Evolutionary conservation across 371 early-diverging fungal genomes (phyloP), one percentile per base, ranked within the genome.

Genomic region (Syncephalastrum monosporum): DNA sequence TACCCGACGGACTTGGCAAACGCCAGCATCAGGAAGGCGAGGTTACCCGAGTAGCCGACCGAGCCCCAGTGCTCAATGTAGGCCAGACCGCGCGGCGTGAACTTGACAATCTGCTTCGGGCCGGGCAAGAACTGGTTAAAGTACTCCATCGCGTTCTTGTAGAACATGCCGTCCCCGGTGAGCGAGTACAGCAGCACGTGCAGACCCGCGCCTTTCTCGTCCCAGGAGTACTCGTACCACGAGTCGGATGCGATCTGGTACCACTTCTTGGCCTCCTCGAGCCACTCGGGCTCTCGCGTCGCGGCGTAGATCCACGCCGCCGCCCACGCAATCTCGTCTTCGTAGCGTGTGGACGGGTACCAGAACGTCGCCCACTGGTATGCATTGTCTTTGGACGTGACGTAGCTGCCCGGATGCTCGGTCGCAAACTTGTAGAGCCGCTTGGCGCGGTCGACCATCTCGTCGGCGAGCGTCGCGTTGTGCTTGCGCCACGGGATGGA

Each of bases 11-110:
- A 23, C 47, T 80, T 75, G 15, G 82, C 81, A 60, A 77, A 73
- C 0, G 72, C 78, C 65, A 82, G 38, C 82, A 76, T 76, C 52
- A 81, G 57, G 55, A 75, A 75, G 3, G 79, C 81, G 0, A 74
- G 71, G 42, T 81, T 81, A 38, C 78, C 76, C 5, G 81, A 74
- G 56, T 81, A 82, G 4, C 78, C 72, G 5, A 83, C 77, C 0
- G 81, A 77, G 14, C 84, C 84, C 84, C 84, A 83, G 33, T 72
- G 72, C 13, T 76, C 74, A 44, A 72, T 75, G 53, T 76, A 82
- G 12, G 74, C 79, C 17, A 83, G 66, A 0, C 84, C 84, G 47
- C 82, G 82, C 3, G 84, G 84, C 4, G 84, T 81, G 38, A 71
- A 79, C 44, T 72, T 65, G 59, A 79, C 71, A 19, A 68, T 61